phyloP scores from a whole-genome alignment of 352 stramenopile species.

The Phytophthora constricta region DNA sequence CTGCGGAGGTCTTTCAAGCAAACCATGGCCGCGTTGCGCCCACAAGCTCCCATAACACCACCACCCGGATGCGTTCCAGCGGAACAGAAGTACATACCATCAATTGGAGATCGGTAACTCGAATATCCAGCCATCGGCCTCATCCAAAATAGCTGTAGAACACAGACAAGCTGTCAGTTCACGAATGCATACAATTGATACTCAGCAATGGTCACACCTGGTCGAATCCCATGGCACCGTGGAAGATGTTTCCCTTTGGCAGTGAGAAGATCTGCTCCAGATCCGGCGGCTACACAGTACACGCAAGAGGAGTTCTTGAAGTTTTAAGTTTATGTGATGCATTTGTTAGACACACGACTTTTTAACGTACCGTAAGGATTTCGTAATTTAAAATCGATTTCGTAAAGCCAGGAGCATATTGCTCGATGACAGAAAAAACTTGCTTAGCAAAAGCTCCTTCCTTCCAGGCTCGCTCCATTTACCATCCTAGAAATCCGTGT shows the following conservation, averaged over 20 bases:
- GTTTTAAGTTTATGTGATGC: background rate
- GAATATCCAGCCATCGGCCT: constrained; percentile 84
- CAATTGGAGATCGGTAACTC: constrained; percentile 83
- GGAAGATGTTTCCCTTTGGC: constrained; percentile 90
- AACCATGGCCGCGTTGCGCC: constrained; percentile 82
- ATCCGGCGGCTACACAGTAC: constrained; percentile 67
- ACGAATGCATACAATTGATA: constrained; percentile 2
- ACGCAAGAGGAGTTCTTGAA: background rate
- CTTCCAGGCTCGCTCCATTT: constrained; percentile 77
- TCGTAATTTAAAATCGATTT: constrained; percentile 85
- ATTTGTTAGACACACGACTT: background rate
- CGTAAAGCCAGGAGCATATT: constrained; percentile 89
- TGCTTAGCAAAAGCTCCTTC: constrained; percentile 85
- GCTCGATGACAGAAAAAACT: constrained; percentile 88
- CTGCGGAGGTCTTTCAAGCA: constrained; percentile 68
- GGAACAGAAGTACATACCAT: constrained; percentile 85
- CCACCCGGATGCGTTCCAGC: constrained; percentile 89
- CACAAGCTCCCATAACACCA: constrained; percentile 92
- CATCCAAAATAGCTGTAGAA: constrained; percentile 86
- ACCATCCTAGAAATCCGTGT: constrained; percentile 50
- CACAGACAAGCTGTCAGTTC: background rate
- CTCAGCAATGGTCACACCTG: constrained; percentile 59
- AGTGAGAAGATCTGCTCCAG: constrained; percentile 90
- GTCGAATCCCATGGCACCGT: constrained; percentile 90
- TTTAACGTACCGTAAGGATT: constrained; percentile 75